Evolutionary conservation across 2,329 filamentous ascomycete genomes (phyloP).

Genomic region (Fusarium secorum): DNA sequence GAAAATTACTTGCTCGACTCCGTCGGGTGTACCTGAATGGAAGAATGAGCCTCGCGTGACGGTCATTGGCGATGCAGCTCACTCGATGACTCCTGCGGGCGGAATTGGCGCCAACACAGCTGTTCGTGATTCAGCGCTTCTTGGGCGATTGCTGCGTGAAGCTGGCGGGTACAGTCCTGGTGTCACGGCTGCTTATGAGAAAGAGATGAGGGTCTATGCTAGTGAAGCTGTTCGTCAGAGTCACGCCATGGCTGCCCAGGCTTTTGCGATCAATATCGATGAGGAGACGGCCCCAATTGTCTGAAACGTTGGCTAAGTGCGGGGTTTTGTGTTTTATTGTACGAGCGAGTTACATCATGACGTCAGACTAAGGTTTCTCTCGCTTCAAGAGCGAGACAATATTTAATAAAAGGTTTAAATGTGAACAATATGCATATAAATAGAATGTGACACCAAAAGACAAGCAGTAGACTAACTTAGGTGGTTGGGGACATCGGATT

Average conservation of each 20-base stretch:
- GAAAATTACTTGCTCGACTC: slow-evolving; percentile 71
- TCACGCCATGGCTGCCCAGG: slow-evolving; percentile 55
- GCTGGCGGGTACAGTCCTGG: slow-evolving; percentile 63
- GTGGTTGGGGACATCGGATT: background rate
- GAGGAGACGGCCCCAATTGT: slow-evolving; percentile 44
- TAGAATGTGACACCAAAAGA: background rate
- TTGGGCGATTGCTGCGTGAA: slow-evolving; percentile 60
- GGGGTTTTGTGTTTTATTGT: background rate
- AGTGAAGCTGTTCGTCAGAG: slow-evolving; percentile 64
- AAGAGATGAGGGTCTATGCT: slow-evolving; percentile 67
- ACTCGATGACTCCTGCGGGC: slow-evolving; percentile 65
- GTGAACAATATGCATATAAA: background rate
- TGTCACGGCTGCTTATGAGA: slow-evolving; percentile 65
- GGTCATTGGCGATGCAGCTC: slow-evolving; percentile 65
- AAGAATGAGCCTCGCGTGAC: slow-evolving; percentile 64
- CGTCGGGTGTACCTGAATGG: slow-evolving; percentile 68
- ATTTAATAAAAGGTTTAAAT: background rate
- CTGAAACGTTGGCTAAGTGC: background rate
- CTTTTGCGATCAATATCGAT: slow-evolving; percentile 58
- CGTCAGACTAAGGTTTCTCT: background rate
- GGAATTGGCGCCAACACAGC: slow-evolving; percentile 67
- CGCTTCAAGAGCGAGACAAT: background rate
- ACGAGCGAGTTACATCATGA: background rate
- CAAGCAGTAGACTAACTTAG: background rate
- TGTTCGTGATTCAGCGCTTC: slow-evolving; percentile 61